Percentiles rank a stretch among this genome's conserved stretches.
phyloP scores from a whole-genome alignment of 345 rosid species.

The Brassica carinata region DNA sequence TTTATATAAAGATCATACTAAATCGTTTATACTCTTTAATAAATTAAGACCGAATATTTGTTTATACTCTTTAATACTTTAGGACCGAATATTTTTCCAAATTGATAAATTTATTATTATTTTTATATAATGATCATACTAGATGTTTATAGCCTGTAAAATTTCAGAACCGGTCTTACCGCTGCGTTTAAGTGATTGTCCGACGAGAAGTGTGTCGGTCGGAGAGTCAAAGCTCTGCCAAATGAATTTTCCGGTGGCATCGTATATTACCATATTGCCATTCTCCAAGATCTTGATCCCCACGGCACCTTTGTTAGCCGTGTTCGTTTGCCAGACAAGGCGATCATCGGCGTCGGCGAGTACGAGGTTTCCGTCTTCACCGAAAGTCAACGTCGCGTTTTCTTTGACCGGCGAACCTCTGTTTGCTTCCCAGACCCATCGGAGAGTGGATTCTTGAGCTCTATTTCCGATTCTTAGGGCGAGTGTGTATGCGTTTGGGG shows the following conservation, averaged over 20 bases:
- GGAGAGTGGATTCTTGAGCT: constrained; percentile 41
- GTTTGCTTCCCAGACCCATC: constrained; percentile 83
- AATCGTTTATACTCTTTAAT: too few relatives aligned
- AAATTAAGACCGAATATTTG: too few relatives aligned
- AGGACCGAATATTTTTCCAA: too few relatives aligned
- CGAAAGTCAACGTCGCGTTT: constrained; percentile 57
- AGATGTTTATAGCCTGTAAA: too few relatives aligned
- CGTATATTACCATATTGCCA: constrained; percentile 65
- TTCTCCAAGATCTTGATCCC: constrained; percentile 54
- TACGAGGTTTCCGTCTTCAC: constrained; percentile 57
- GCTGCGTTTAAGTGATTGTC: not conserved
- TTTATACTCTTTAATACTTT: too few relatives aligned
- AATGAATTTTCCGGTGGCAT: constrained; percentile 46
- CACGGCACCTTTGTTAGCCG: constrained; percentile 59
- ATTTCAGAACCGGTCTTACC: not conserved
- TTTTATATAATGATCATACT: too few relatives aligned
- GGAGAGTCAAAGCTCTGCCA: constrained; percentile 72
- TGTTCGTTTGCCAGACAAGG: constrained; percentile 63
- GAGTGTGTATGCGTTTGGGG: constrained; percentile 59
- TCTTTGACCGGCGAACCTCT: constrained; percentile 60
- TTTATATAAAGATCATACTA: too few relatives aligned
- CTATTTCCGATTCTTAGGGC: constrained; percentile 52
- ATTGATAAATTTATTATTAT: too few relatives aligned
- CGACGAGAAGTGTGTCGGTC: constrained; percentile 55
- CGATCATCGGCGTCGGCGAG: constrained; percentile 59